Evolutionary conservation across 768 basidiomycete genomes (phyloP).

Genomic region (Lactifluus hygrophoroides): DNA sequence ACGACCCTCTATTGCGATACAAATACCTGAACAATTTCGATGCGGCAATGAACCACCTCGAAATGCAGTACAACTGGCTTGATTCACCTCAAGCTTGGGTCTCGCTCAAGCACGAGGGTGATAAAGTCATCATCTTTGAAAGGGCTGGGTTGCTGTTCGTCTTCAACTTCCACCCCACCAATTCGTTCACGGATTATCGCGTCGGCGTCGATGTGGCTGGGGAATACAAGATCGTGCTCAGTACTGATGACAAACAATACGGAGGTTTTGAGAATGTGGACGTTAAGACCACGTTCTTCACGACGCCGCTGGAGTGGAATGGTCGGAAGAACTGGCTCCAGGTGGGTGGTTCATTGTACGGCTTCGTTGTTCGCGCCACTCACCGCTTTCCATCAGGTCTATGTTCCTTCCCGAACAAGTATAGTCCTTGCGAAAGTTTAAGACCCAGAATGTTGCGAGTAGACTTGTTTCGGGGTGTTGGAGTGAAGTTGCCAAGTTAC

Average conservation of each 20-base stretch:
- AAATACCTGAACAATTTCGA: constrained; percentile 93
- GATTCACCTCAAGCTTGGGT: constrained; percentile 79
- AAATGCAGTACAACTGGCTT: constrained; percentile 80
- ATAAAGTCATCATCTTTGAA: constrained; percentile 93
- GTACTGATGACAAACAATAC: constrained; percentile 78
- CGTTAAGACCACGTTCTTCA: constrained; percentile 57
- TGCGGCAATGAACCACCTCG: constrained; percentile 79
- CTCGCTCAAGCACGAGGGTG: constrained; percentile 86
- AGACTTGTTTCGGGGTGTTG: not conserved
- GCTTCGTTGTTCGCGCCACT: not conserved
- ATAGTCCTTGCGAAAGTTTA: constrained; percentile 49
- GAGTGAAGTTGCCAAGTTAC: not conserved
- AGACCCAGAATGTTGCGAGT: not conserved
- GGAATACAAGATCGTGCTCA: constrained; percentile 73
- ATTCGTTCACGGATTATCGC: constrained; percentile 89
- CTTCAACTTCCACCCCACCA: constrained; percentile 93
- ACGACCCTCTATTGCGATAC: constrained; percentile 83
- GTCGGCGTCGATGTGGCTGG: constrained; percentile 83
- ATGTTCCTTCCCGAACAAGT: constrained; percentile 59
- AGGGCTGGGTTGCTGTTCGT: constrained; percentile 89
- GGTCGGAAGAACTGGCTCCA: constrained; percentile 84
- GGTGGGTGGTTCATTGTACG: constrained; percentile 35
- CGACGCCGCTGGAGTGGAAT: constrained; percentile 87
- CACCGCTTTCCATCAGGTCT: constrained; percentile 39
- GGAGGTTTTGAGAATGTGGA: constrained; percentile 84